These are phyloP conservation scores for Dioscorea alata DNA, from an alignment of 106 monocot species.

Conservation along the genomic window DNA sequence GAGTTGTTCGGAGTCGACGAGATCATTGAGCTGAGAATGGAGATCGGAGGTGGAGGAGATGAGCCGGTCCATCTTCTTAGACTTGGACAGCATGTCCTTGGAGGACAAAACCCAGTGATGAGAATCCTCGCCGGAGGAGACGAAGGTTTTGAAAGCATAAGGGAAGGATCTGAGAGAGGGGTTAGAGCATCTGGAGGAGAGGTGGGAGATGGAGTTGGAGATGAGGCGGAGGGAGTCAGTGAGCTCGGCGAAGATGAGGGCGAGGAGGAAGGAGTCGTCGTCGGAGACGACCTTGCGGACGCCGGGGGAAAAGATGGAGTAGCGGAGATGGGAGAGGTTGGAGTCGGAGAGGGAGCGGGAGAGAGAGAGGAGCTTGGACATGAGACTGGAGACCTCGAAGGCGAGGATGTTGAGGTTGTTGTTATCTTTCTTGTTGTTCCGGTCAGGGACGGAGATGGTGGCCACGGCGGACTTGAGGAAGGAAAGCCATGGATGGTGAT, in stretches of 20 bases:
- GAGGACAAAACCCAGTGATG: conserved; percentile 33
- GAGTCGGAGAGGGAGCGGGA: conserved; percentile 65
- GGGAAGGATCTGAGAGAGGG: conserved; percentile 28
- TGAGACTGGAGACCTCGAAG: conserved; percentile 67
- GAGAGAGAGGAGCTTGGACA: conserved; percentile 69
- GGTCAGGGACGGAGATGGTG: background rate
- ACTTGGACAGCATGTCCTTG: conserved; percentile 64
- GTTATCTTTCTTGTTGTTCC: background rate
- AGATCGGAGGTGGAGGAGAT: conserved; percentile 33
- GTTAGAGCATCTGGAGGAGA: conserved; percentile 28
- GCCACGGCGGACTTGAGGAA: background rate
- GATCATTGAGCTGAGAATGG: conserved; percentile 48
- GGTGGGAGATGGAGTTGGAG: conserved; percentile 16
- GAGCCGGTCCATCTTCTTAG: conserved; percentile 54
- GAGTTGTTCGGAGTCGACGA: conserved; percentile 46
- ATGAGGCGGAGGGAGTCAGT: conserved; percentile 37
- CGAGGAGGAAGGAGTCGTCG: conserved; percentile 63
- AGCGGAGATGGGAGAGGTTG: conserved; percentile 38
- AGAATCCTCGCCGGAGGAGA: conserved; percentile 28
- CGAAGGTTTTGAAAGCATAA: conserved; percentile 18
- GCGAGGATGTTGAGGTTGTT: conserved; percentile 42
- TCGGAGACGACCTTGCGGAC: conserved; percentile 62
- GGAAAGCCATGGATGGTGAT: background rate
- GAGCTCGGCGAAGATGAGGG: conserved; percentile 60
- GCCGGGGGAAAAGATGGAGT: conserved; percentile 39